Base-by-base conservation (phyloP, 768 basidiomycete genomes). In the Suillus spraguei region DNA sequence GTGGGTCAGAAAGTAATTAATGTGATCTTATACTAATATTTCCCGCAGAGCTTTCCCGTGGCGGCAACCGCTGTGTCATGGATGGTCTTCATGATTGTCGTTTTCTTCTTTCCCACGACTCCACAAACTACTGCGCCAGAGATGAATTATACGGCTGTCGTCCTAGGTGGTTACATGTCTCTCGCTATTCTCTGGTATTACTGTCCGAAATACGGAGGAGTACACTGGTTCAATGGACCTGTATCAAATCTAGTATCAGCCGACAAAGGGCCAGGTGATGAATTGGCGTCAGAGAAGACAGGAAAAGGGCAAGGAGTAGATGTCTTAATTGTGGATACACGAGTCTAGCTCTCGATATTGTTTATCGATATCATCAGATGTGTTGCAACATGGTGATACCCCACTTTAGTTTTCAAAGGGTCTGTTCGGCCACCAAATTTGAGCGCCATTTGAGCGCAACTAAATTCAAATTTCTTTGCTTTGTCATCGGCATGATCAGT, bases 141-240 rank as follows among this genome's bases (percentile, higher is more conserved):
- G 32, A 79, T 80, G 78, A 81, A 81, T 67, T 81, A 80, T 64
- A 70, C 74, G 11, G 65, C 69, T 6, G 73, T 78, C 13, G 76
- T 80, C 3, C 69, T 80, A 14, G 73, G 75, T 8, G 78, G 75
- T 6, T 72, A 69, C 20, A 65, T 79, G 11, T 67, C 68, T 61
- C 60, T 72, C 1, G 77, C 78, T 53, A 76, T 78, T 56, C 13
- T 20, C 16, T 61, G 60, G 60, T 61, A 61, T 66, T 60, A 32
- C 32, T 59, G 36, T 13, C 71, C 72, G 20, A 42, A 65, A 42
- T 72, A 73, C 36, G 74, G 74, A 16, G 74, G 74, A 0, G 65
- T 65, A 13, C 52, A 70, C 32, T 75, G 74, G 73, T 75, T 75
- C 63, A 68, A 59, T 55, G 74, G 74, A 11, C 74, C 74, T 6